Evolutionary conservation across 495 filamentous ascomycete species (phyloP).

Genomic region (Ramalina peruviana): DNA sequence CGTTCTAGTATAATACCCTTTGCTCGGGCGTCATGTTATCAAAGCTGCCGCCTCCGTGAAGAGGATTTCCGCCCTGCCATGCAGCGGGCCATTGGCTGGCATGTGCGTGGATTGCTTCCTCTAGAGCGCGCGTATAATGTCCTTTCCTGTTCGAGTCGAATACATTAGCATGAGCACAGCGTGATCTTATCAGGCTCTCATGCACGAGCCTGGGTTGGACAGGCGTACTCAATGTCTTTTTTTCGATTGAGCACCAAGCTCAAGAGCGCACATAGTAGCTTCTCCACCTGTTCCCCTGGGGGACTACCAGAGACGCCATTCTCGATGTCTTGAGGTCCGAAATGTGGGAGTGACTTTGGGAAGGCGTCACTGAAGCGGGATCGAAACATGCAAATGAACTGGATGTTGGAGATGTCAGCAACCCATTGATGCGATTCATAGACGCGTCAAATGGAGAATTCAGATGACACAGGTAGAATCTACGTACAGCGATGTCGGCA

Average conservation of each 20-base stretch:
- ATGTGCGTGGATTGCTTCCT: constrained; percentile 81
- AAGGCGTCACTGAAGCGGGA: constrained; percentile 83
- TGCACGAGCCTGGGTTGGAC: not conserved
- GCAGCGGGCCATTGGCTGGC: constrained; percentile 75
- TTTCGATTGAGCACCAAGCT: constrained; percentile 86
- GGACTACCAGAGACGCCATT: constrained; percentile 59
- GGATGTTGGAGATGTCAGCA: constrained; percentile 17
- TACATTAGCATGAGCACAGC: constrained; percentile 4
- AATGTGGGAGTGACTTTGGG: constrained; percentile 69
- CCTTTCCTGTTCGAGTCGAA: constrained; percentile 39
- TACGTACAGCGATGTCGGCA: constrained; percentile 68
- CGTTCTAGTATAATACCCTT: constrained; percentile 45
- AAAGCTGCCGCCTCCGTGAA: constrained; percentile 67
- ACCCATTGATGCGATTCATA: constrained; percentile 24
- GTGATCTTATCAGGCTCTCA: not conserved
- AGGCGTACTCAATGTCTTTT: constrained; percentile 89
- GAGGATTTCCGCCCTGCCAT: constrained; percentile 77
- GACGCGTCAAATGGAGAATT: constrained; percentile 25
- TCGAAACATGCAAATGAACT: constrained; percentile 98
- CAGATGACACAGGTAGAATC: constrained; percentile 25
- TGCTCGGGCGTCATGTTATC: constrained; percentile 62
- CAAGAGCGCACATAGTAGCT: constrained; percentile 76
- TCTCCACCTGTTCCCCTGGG: constrained; percentile 75
- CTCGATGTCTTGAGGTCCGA: constrained; percentile 92
- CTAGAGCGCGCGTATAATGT: constrained; percentile 82